Evolutionary conservation across 345 rosid genomes (phyloP).

Genomic region (Aquilaria malaccensis): DNA sequence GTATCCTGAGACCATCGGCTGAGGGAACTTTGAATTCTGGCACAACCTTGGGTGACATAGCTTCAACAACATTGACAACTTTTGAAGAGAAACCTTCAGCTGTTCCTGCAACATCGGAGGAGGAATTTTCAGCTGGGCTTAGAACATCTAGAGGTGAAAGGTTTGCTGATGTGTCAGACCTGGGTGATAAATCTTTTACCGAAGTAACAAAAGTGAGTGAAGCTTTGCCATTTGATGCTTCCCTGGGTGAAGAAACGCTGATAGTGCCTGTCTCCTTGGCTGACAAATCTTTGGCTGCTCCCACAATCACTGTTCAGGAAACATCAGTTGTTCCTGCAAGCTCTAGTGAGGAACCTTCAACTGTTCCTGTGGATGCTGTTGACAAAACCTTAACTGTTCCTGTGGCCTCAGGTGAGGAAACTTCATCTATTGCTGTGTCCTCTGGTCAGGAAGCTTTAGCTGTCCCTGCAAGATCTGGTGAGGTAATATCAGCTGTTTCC

Average conservation of each 20-base stretch:
- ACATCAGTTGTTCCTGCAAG: neutral
- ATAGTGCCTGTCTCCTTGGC: neutral
- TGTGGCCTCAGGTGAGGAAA: neutral
- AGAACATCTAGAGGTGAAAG: slow-evolving; percentile 1
- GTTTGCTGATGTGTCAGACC: slow-evolving; percentile 12
- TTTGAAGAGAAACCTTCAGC: neutral
- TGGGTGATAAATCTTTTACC: slow-evolving; percentile 31
- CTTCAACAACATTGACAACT: neutral
- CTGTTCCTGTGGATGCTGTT: neutral
- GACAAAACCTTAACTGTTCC: neutral
- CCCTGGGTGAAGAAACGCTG: neutral
- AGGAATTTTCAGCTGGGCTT: neutral
- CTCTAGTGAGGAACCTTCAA: neutral
- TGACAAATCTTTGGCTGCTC: neutral
- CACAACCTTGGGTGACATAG: slow-evolving; percentile 2
- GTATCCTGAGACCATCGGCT: no score
- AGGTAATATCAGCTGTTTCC: neutral
- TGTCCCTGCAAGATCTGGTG: neutral
- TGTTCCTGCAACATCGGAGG: neutral
- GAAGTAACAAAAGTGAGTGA: neutral
- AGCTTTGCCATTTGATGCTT: neutral
- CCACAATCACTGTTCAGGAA: neutral
- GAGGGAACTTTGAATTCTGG: neutral
- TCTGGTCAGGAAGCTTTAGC: slow-evolving; percentile 18
- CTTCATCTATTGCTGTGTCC: neutral